These are phyloP conservation scores for Pythium utonaiense DNA, from an alignment of 352 stramenopile species.

Conservation along the genomic window DNA sequence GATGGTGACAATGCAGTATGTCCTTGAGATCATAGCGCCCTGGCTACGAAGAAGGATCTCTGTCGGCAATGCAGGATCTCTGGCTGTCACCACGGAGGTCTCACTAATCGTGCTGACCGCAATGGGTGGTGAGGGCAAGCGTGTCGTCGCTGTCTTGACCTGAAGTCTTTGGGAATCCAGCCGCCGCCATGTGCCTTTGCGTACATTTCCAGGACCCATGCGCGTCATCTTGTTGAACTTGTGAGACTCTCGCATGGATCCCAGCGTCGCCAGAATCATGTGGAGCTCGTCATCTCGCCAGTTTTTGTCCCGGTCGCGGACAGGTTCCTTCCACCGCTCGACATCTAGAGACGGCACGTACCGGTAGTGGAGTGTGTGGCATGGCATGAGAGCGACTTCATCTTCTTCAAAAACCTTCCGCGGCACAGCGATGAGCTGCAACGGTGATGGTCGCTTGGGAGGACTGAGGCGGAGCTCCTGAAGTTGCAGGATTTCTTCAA, in stretches of 20 bases:
- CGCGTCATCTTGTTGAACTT: slow-evolving; percentile 38
- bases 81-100: background rate
- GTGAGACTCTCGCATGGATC: background rate
- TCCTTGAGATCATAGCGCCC: slow-evolving; percentile 51
- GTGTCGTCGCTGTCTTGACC: slow-evolving; percentile 14
- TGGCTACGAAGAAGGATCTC: slow-evolving; percentile 45
- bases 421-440: slow-evolving; percentile 43
- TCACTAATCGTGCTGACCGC: background rate
- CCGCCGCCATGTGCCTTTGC: slow-evolving; percentile 46
- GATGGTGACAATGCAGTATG: slow-evolving; percentile 58
- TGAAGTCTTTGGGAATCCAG: slow-evolving; percentile 35
- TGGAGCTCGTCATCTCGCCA: slow-evolving; percentile 55
- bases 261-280: slow-evolving; percentile 25
- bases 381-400: slow-evolving; percentile 74
- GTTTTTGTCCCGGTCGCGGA: slow-evolving; percentile 55
- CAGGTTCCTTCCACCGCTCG: slow-evolving; percentile 52
- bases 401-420: slow-evolving; percentile 46
- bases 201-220: slow-evolving; percentile 7
- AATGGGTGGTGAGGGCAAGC: background rate
- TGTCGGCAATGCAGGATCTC: slow-evolving; percentile 6
- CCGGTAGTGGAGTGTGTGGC: slow-evolving; percentile 49
- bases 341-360: slow-evolving; percentile 27
- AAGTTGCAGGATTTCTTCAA: slow-evolving; percentile 56
- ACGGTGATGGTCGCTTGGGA: slow-evolving; percentile 22
- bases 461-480: slow-evolving; percentile 28